Evolutionary conservation across 257 asterid species (phyloP).

Genomic region (Cynanchum wilfordii): DNA sequence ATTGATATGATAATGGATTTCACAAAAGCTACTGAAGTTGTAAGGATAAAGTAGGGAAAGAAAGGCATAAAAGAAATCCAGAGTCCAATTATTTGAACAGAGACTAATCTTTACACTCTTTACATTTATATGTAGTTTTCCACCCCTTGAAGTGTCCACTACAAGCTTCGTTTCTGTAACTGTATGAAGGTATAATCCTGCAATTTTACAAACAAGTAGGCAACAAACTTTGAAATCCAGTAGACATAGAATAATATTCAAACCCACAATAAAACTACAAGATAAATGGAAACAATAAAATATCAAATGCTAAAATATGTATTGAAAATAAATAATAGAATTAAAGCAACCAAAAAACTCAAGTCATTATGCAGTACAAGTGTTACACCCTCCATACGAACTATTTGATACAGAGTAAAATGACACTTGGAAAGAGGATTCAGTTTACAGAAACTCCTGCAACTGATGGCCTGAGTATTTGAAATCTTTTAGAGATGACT

Average conservation of each 20-base stretch:
- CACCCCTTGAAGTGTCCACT: slow-evolving; percentile 97
- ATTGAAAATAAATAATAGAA: neutral
- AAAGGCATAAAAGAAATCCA: neutral
- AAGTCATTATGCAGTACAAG: neutral
- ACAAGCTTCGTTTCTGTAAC: slow-evolving; percentile 80
- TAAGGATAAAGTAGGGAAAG: neutral
- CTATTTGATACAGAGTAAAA: neutral
- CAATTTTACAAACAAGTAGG: slow-evolving; percentile 22
- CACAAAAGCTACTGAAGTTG: neutral
- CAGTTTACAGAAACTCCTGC: neutral
- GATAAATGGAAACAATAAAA: slow-evolving; percentile 7
- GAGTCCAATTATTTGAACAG: neutral
- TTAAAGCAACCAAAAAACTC: neutral
- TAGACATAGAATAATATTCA: slow-evolving; percentile 4
- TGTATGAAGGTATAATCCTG: slow-evolving; percentile 87
- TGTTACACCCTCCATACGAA: neutral
- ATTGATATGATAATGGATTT: neutral
- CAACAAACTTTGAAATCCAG: slow-evolving; percentile 16
- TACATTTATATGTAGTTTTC: slow-evolving; percentile 79
- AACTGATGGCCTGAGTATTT: neutral
- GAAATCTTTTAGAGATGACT: neutral
- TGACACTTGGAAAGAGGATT: neutral
- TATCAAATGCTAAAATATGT: neutral
- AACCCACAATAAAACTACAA: slow-evolving; percentile 7
- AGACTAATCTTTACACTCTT: slow-evolving; percentile 50